These are phyloP conservation scores for Coffea humblotiana DNA, from an alignment of 305 asterid genomes.

Conservation along the genomic window DNA sequence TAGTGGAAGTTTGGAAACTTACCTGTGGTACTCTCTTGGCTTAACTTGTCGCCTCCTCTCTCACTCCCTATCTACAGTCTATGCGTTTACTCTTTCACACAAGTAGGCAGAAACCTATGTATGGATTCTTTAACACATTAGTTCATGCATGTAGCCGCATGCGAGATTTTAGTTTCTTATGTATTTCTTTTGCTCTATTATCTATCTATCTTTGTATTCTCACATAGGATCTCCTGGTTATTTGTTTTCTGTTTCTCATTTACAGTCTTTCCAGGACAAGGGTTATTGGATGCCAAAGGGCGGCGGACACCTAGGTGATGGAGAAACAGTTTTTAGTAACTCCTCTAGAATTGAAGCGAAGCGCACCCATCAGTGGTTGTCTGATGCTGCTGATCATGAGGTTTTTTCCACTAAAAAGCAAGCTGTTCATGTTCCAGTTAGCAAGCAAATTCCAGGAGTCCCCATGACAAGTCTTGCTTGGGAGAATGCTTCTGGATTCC, in stretches of 20 bases:
- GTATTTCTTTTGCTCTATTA: background rate
- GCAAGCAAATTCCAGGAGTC: constrained; percentile 51
- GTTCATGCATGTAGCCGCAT: background rate
- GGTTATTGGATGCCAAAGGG: constrained; percentile 77
- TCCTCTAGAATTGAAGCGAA: constrained; percentile 61
- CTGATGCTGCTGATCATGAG: constrained; percentile 60
- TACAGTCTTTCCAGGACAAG: constrained; percentile 59
- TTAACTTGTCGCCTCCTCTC: background rate
- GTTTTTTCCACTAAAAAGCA: constrained; percentile 71
- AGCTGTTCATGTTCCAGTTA: constrained; percentile 46
- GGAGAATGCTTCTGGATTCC: constrained; percentile 67
- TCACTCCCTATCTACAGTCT: background rate
- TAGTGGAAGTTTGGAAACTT: background rate
- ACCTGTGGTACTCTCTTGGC: background rate
- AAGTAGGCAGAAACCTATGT: background rate
- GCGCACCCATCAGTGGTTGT: constrained; percentile 68
- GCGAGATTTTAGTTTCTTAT: background rate
- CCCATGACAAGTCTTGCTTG: constrained; percentile 49
- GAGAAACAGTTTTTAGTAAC: constrained; percentile 60
- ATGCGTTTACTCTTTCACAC: background rate
- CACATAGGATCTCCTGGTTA: constrained; percentile 2
- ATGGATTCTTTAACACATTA: background rate
- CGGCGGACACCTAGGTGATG: constrained; percentile 53
- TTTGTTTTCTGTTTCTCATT: background rate
- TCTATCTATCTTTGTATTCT: background rate